Evolutionary conservation across 129 eudicot species (phyloP).

Genomic region (Pseudognaphalium luteoalbum): DNA sequence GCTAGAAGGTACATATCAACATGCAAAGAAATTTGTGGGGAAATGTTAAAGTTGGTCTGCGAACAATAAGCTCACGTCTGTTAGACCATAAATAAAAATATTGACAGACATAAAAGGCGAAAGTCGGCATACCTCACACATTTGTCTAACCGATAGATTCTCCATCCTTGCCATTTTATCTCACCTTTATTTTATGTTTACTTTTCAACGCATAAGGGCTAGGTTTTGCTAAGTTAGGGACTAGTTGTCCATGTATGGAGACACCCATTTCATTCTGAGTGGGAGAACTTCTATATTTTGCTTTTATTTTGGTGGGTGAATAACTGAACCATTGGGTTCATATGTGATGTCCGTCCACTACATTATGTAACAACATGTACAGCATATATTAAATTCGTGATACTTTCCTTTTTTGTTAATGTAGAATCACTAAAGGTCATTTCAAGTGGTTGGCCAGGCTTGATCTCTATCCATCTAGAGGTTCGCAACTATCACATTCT

Average conservation of each 20-base stretch:
- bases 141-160: background rate
- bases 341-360: background rate
- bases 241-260: background rate
- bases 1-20: background rate
- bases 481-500: conserved; percentile 41
- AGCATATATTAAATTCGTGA: too few species aligned
- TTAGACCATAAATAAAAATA: background rate
- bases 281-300: background rate
- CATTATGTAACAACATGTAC: too few species aligned
- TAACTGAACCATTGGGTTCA: background rate
- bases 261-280: too few species aligned
- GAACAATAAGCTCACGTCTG: background rate
- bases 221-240: background rate
- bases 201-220: background rate
- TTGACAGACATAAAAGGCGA: background rate
- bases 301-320: too few species aligned
- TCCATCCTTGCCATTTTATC: background rate
- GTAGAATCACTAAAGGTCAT: conserved; percentile 80
- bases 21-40: background rate
- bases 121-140: background rate
- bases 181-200: background rate
- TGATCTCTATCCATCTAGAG: conserved; percentile 81
- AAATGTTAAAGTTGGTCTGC: background rate
- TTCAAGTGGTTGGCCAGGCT: conserved; percentile 91
- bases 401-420: conserved; percentile 7